Base-by-base conservation (phyloP, 2,329 filamentous ascomycete species). In the Stemphylium beticola region DNA sequence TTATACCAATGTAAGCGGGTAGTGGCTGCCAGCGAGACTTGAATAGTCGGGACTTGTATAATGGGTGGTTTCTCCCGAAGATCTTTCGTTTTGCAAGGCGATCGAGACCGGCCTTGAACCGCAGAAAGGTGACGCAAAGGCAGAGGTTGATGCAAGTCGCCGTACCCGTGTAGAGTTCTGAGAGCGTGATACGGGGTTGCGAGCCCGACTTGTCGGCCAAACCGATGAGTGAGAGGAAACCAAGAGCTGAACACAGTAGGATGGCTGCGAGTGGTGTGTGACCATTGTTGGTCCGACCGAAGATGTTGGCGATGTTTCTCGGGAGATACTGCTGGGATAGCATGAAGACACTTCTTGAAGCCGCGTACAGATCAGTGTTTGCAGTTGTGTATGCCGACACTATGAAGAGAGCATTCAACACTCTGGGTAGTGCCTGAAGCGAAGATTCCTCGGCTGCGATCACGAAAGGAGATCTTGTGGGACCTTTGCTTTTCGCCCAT, bases 11-110 rank as follows among this genome's bases (percentile, higher is more conserved):
- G n/a, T 65, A 65, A 4, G 69, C 69, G 20, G 68, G 67, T 1
- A 71, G 45, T 5, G 69, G 71, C 44, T 74, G 71, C 69, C 69
- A 72, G 8, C 69, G 61, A 4, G 67, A 69, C 45, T 68, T 67
- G 49, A 70, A 74, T 31, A 69, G 61, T n/a, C 53, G 57, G 9
- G 36, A 39, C 5, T 57, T 65, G 47, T 74, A 73, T 4, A 61
- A 44, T 2, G 36, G 22, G 12, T 63, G 61, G 31, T 72, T 61
- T 3, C 71, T 65, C 36, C 61, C 51, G 12, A 72, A 56, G 12
- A 67, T 61, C 18, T 51, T 45, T 5, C 57, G 58, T 17, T 62
- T 58, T 29, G 50, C 61, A 17, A 61, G 36, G 4, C 53, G 44
- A 20, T 60, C 50, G 1, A 66, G 54, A 4, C 67, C 69, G 31